These are phyloP conservation scores for Artomyces pyxidatus DNA, from an alignment of 768 basidiomycete genomes.

Conservation along the genomic window DNA sequence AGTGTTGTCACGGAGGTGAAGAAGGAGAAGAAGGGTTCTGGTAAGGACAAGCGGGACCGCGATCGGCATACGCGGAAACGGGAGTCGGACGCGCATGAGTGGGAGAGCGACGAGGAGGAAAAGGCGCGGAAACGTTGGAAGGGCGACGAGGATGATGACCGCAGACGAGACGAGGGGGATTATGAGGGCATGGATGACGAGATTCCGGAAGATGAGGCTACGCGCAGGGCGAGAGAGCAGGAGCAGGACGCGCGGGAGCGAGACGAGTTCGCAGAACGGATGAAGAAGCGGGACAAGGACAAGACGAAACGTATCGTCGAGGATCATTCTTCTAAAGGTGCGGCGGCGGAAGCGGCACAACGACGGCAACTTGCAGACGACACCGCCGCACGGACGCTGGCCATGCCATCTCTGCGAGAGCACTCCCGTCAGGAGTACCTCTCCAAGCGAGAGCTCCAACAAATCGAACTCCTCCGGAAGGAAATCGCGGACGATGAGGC, in stretches of 20 bases:
- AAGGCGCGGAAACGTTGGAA: conserved; percentile 56
- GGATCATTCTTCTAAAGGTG: conserved; percentile 78
- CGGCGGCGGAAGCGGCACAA: conserved; percentile 75
- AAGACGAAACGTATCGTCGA: conserved; percentile 86
- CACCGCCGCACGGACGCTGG: conserved; percentile 33
- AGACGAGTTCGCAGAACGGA: conserved; percentile 88
- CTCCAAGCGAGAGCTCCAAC: conserved; percentile 92
- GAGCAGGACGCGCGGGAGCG: conserved; percentile 75
- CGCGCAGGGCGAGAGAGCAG: conserved; percentile 63
- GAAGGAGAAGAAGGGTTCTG: conserved; percentile 23
- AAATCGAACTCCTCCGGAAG: conserved; percentile 84
- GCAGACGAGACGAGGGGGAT: conserved; percentile 23
- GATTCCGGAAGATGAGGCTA: conserved; percentile 61
- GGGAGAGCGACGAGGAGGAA: conserved; percentile 91
- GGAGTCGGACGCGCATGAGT: conserved; percentile 73
- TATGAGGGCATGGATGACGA: conserved; percentile 35
- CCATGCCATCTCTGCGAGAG: conserved; percentile 69
- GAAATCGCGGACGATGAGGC: conserved; percentile 94
- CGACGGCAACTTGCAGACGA: conserved; percentile 74
- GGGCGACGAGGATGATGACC: conserved; percentile 33
- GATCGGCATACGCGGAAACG: conserved; percentile 71
- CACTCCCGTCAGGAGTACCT: conserved; percentile 94
- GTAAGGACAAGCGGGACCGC: conserved; percentile 43
- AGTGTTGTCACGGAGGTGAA: conserved; percentile 31
- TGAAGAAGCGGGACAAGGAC: conserved; percentile 75